Base-by-base conservation (phyloP, 352 stramenopile genomes). In the Phytophthora foliorum region DNA sequence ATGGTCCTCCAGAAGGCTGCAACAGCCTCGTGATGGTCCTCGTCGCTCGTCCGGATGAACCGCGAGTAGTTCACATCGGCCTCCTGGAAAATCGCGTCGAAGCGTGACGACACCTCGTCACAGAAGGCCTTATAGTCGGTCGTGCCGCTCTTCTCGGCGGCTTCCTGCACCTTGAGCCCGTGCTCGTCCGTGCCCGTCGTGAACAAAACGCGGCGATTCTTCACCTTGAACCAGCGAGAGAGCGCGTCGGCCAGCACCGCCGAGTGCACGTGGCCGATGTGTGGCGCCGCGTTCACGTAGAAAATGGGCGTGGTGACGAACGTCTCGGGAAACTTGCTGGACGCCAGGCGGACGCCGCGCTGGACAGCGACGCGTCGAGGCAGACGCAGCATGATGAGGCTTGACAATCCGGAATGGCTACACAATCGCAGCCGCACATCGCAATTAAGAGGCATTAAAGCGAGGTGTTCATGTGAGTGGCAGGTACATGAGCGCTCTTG, bases 221-320 rank as follows among this genome's bases (percentile, higher is more conserved):
- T 84, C 8, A 97, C 54, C 14, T 65, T 74, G 65, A 88, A 82
- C 89, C 88, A 98, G 41, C 92, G 87, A 57, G 66, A 85, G 66
- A 90, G 91, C 50, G 73, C 95, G 72, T 91, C 97, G 60, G 79
- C 90, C 38, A 99, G 81, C 57, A 98, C 80, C 3, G 88, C 93
- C 46, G 97, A 99, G 86, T 99, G 99, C 41, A 98, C 95, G 86
- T 99, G 98, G 42, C 98, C 98, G 53, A 99, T 99, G 83, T 99
- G 98, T 22, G 98, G 98, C 72, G 97, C 91, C 69, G 98, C 98
- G 72, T 99, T 99, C 39, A 99, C 97, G 82, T 99, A 99, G 80
- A 99, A 99, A 65, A 99, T 99, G 7, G 98, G 98, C n/a, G 98
- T 99, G 54, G 96, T 99, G 56, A 99, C 85, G 29, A 88, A 80